phyloP scores from a whole-genome alignment of 352 stramenopile genomes.

The Peronospora tabacina region DNA sequence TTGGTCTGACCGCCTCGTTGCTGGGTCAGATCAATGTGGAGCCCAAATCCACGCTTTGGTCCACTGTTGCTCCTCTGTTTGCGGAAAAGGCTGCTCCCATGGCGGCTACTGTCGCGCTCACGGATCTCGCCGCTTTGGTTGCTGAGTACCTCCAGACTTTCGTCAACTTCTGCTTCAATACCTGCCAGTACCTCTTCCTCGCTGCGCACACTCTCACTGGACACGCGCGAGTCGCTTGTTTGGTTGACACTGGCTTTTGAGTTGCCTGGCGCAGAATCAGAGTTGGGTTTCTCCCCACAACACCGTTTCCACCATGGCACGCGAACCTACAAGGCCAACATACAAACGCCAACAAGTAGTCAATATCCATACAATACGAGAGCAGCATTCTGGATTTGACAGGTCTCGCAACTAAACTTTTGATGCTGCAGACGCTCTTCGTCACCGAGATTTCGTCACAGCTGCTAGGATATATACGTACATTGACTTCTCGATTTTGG shows the following conservation, averaged over 20 bases:
- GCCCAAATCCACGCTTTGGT: conserved; percentile 44
- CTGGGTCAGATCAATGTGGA: conserved; percentile 49
- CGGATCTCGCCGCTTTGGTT: conserved; percentile 53
- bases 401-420: conserved; percentile 6
- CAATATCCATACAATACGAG: conserved; percentile 19
- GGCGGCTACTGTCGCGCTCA: conserved; percentile 34
- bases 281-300: conserved; percentile 15
- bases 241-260: conserved; percentile 42
- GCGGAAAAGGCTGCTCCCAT: conserved; percentile 24
- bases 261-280: conserved; percentile 12
- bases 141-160: conserved; percentile 71
- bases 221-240: conserved; percentile 47
- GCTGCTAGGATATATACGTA: conserved; percentile 67
- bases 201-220: conserved; percentile 44
- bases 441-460: conserved; percentile 7
- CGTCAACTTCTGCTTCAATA: conserved; percentile 74
- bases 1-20: conserved; percentile 18
- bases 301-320: conserved; percentile 32
- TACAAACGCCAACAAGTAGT: conserved; percentile 4
- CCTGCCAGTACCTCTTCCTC: conserved; percentile 56
- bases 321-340: conserved; percentile 14
- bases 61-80: conserved; percentile 26
- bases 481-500: conserved; percentile 45
- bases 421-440: conserved; percentile 13
- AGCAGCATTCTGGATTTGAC: conserved; percentile 9